Percentiles rank a stretch among this genome's conserved stretches.
These are phyloP conservation scores for Candida ovalis DNA, from an alignment of 805 yeast genomes.

Conservation along the genomic window DNA sequence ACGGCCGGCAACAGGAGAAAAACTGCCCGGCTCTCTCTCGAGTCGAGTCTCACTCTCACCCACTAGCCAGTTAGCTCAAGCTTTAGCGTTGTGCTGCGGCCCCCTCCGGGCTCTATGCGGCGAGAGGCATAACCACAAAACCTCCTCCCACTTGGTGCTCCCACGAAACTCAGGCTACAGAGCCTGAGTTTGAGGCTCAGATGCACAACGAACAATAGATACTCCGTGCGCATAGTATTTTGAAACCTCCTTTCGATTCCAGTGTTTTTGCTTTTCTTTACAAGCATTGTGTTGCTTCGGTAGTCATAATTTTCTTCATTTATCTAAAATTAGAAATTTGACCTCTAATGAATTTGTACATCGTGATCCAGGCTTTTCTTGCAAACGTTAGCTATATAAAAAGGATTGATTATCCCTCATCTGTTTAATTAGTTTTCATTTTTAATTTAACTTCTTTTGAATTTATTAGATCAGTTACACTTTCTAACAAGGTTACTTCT, in stretches of 20 bases:
- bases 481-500: not conserved
- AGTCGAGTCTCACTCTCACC: no score
- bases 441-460: not conserved
- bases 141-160: no score
- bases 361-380: not conserved
- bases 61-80: no score
- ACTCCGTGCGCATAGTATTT: not conserved
- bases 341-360: not conserved
- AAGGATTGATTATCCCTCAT: not conserved
- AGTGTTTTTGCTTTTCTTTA: not conserved
- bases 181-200: no score
- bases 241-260: constrained; percentile 4
- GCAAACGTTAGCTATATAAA: not conserved
- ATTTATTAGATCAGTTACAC: not conserved
- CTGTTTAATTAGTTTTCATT: not conserved
- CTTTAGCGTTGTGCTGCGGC: no score
- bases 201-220: not conserved
- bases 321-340: not conserved
- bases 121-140: no score
- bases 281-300: not conserved
- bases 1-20: no score
- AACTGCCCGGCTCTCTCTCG: no score
- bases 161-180: no score
- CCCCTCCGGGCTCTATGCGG: no score
- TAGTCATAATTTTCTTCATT: not conserved